Evolutionary conservation across 2,329 filamentous ascomycete genomes (phyloP).

Genomic region (Zasmidium citrigriseum): DNA sequence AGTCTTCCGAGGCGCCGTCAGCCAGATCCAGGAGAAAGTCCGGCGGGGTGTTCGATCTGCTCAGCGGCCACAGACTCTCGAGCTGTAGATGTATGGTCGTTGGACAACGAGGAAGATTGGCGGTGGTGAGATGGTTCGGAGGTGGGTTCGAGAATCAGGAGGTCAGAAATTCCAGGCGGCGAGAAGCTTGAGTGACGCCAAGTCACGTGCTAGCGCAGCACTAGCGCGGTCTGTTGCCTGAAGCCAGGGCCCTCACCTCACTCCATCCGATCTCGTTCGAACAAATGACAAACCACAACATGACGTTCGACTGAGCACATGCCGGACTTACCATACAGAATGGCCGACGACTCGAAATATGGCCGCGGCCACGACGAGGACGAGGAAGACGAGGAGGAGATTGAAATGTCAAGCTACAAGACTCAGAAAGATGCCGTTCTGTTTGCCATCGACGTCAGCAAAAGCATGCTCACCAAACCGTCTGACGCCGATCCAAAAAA

Average conservation of each 20-base stretch:
- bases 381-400: slow-evolving; percentile 68
- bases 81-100: too few relatives aligned
- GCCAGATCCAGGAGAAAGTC: too few relatives aligned
- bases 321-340: slow-evolving; percentile 12
- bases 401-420: slow-evolving; percentile 77
- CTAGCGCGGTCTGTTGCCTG: neutral
- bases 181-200: too few relatives aligned
- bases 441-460: slow-evolving; percentile 88
- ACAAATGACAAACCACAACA: neutral
- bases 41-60: too few relatives aligned
- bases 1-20: too few relatives aligned
- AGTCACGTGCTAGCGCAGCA: neutral
- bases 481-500: slow-evolving; percentile 69
- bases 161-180: too few relatives aligned
- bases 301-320: neutral
- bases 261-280: too few relatives aligned
- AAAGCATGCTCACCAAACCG: slow-evolving; percentile 76
- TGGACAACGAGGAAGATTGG: too few relatives aligned
- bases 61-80: too few relatives aligned
- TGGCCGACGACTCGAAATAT: slow-evolving; percentile 29
- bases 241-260: too few relatives aligned
- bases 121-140: too few relatives aligned
- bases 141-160: too few relatives aligned
- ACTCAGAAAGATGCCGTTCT: slow-evolving; percentile 96
- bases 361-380: slow-evolving; percentile 38